phyloP scores from a whole-genome alignment of 495 filamentous ascomycete genomes.

The Neurospora sp. region DNA sequence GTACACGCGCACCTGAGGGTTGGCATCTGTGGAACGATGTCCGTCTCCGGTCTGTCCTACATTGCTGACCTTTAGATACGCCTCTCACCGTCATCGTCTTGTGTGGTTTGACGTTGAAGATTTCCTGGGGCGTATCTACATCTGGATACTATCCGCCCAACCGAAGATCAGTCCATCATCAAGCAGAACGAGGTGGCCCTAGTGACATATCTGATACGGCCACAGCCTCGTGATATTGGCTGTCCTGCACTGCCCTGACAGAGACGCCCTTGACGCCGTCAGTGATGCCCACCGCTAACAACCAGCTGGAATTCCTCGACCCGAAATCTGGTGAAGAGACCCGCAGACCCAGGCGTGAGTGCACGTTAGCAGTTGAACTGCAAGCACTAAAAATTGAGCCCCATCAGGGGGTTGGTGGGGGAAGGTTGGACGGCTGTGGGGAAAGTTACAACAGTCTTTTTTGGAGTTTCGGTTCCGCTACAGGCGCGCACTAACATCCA shows the following conservation, averaged over 20 bases:
- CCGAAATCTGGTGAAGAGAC: not conserved
- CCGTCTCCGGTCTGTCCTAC: not conserved
- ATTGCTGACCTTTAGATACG: not conserved
- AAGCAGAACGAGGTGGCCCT: not conserved
- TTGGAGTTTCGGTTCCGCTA: not conserved
- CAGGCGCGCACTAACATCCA: not conserved
- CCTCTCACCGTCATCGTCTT: not conserved
- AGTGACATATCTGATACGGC: not conserved
- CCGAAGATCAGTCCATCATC: not conserved
- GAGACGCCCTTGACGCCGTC: not conserved
- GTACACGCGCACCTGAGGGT: not conserved
- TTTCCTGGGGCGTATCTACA: not conserved
- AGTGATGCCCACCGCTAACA: not conserved
- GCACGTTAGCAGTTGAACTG: not conserved
- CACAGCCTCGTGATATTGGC: not conserved
- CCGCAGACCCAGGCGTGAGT: not conserved
- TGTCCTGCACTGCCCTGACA: not conserved
- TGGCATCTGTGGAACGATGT: not conserved
- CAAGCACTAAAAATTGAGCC: not conserved
- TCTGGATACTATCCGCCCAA: not conserved
- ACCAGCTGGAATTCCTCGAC: not conserved
- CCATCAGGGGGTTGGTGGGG: not conserved
- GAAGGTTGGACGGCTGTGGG: not conserved
- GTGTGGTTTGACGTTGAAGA: not conserved
- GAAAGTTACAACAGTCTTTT: not conserved